A percentile compares a stretch with the other conserved stretches of the same genome.
Conservation (phyloP, 1,284 basidiomycete genomes). For the Blastosporella zonata region DNA sequence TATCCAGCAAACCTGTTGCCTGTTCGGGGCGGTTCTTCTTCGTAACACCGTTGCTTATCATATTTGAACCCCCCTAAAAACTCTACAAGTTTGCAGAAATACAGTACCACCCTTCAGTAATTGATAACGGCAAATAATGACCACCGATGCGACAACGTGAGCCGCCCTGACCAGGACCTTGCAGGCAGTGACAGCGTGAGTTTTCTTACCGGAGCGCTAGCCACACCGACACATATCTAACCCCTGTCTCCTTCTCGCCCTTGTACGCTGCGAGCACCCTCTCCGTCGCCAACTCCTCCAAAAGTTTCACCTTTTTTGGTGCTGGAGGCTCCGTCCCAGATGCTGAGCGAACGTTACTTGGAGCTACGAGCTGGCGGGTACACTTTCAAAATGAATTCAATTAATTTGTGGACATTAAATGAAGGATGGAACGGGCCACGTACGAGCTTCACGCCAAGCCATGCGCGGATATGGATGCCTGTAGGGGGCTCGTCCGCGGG, state of each 20-base stretch:
- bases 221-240: conserved; percentile 14
- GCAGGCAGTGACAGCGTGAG: no score
- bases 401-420: not conserved
- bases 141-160: no score
- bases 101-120: no score
- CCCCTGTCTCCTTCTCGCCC: conserved; percentile 18
- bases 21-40: no score
- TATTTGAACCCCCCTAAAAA: no score
- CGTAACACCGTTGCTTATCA: no score
- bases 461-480: conserved; percentile 67
- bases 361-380: conserved; percentile 47
- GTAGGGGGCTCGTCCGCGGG: conserved; percentile 46
- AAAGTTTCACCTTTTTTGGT: conserved; percentile 43
- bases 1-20: no score
- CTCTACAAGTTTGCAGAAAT: no score
- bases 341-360: conserved; percentile 37
- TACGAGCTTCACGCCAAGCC: conserved; percentile 86
- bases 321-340: conserved; percentile 54
- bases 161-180: no score
- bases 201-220: conserved; percentile 3
- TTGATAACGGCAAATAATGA: no score
- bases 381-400: conserved; percentile 42
- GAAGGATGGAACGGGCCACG: conserved; percentile 28
- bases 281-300: conserved; percentile 75
- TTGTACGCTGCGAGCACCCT: conserved; percentile 57